phyloP scores from a whole-genome alignment of 768 basidiomycete species.

The Leccinum subtestaceum region DNA sequence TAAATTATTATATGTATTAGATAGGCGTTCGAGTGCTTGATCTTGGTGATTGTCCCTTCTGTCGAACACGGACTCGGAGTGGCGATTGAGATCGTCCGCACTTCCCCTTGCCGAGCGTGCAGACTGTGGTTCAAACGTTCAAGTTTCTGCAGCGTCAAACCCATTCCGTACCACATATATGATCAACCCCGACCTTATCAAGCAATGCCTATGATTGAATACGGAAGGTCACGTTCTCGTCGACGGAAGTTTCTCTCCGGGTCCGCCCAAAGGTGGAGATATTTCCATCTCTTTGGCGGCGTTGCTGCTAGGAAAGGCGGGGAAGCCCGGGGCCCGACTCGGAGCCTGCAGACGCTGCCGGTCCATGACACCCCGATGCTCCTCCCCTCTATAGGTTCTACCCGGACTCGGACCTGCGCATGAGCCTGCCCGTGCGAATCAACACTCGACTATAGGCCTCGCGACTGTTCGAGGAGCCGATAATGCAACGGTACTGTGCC shows the following conservation, averaged over 20 bases:
- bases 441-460: constrained; percentile 54
- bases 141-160: constrained; percentile 57
- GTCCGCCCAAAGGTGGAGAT: constrained; percentile 38
- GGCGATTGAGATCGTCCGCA: too few species aligned
- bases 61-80: too few species aligned
- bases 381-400: constrained; percentile 19
- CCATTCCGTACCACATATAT: constrained; percentile 83
- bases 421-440: constrained; percentile 67
- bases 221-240: constrained; percentile 78
- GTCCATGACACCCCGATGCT: constrained; percentile 11
- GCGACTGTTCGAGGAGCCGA: constrained; percentile 75
- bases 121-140: background rate
- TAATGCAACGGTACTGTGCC: constrained; percentile 73
- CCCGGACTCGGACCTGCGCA: constrained; percentile 27
- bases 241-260: constrained; percentile 81
- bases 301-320: constrained; percentile 7
- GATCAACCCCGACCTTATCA: constrained; percentile 59
- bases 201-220: constrained; percentile 50
- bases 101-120: too few species aligned
- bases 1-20: too few species aligned
- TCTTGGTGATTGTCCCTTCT: too few species aligned
- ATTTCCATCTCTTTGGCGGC: constrained; percentile 72
- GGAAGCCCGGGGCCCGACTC: constrained; percentile 43
- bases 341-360: constrained; percentile 24
- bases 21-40: too few species aligned